These are phyloP conservation scores for Trichoderma cornu-damae DNA, from an alignment of 2,329 filamentous ascomycete genomes.

Conservation along the genomic window DNA sequence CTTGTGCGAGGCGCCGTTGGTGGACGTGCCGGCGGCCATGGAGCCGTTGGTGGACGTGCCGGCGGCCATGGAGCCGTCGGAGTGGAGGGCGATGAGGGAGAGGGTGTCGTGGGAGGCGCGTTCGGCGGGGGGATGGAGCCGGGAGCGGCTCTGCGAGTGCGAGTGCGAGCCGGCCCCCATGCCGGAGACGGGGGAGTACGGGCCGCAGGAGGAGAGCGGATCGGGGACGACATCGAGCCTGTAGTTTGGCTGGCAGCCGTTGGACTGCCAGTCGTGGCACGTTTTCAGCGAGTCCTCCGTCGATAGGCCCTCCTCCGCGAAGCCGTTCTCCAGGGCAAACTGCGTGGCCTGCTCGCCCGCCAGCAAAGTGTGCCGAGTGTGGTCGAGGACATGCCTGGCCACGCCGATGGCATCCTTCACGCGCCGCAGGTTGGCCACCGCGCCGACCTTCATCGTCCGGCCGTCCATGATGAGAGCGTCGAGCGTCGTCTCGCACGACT, in stretches of 20 bases:
- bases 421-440: constrained; percentile 47
- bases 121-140: background rate
- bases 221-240: constrained; percentile 43
- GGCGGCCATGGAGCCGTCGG: constrained; percentile 45
- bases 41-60: constrained; percentile 54
- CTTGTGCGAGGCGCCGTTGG: constrained; percentile 51
- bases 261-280: constrained; percentile 41
- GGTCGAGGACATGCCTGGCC: constrained; percentile 46
- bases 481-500: constrained; percentile 53
- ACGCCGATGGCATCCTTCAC: constrained; percentile 46
- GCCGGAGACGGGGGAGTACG: constrained; percentile 37
- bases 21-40: constrained; percentile 51
- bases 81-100: constrained; percentile 45
- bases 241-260: constrained; percentile 49
- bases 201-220: constrained; percentile 40
- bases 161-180: background rate
- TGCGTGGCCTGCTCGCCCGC: constrained; percentile 49
- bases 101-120: constrained; percentile 47
- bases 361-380: constrained; percentile 48
- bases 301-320: constrained; percentile 39
- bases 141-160: too few relatives aligned
- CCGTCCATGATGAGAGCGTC: constrained; percentile 58
- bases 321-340: constrained; percentile 51
- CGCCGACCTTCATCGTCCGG: constrained; percentile 47
- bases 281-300: constrained; percentile 37